A percentile compares a stretch with the other conserved stretches of the same genome.
Evolutionary conservation across 164 flowering plant species (phyloP).

Genomic region (Nymphaea colorata): DNA sequence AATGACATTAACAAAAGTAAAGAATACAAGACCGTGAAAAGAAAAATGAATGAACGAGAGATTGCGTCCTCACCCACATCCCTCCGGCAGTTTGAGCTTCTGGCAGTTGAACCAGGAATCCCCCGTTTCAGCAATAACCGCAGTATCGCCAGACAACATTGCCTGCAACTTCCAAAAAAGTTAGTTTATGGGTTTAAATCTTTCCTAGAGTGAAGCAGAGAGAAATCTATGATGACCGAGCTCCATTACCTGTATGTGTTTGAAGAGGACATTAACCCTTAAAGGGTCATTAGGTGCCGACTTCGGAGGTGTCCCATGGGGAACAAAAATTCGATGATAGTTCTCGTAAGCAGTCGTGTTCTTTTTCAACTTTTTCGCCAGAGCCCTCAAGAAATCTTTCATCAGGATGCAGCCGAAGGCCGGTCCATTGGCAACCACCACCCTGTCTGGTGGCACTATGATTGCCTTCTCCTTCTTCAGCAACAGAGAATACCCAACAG

Average conservation of each 20-base stretch:
- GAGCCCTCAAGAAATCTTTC: constrained; percentile 58
- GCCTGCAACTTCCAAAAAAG: constrained; percentile 15
- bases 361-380: constrained; percentile 41
- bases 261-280: constrained; percentile 71
- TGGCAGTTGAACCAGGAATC: constrained; percentile 93
- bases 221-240: constrained; percentile 23
- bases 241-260: constrained; percentile 26
- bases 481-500: constrained; percentile 79
- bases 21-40: constrained; percentile 25
- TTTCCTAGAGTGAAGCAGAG: constrained; percentile 24
- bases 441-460: constrained; percentile 73
- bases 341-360: constrained; percentile 61
- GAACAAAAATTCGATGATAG: constrained; percentile 57
- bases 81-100: constrained; percentile 61
- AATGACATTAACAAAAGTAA: constrained; percentile 24
- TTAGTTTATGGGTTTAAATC: constrained; percentile 1
- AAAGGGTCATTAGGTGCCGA: constrained; percentile 43
- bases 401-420: constrained; percentile 65
- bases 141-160: constrained; percentile 48
- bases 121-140: constrained; percentile 87
- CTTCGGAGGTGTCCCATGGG: constrained; percentile 47
- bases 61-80: constrained; percentile 47
- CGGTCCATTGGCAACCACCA: constrained; percentile 59
- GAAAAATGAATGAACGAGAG: constrained; percentile 17
- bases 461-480: constrained; percentile 80